phyloP scores from a whole-genome alignment of 495 filamentous ascomycete genomes.

The Penicillium herquei region DNA sequence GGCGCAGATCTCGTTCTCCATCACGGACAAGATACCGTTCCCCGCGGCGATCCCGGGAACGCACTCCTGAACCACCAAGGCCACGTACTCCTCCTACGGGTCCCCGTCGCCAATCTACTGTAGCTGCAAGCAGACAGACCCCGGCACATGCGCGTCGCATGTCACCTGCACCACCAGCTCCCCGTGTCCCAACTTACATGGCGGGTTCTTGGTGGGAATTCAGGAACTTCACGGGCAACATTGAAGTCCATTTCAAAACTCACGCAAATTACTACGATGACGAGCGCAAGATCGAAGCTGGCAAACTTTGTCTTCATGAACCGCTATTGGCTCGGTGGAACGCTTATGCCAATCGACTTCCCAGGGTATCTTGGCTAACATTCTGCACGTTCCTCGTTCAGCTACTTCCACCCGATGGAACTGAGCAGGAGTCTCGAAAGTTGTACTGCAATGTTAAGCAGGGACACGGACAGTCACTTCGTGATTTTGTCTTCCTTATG shows the following conservation, averaged over 20 bases:
- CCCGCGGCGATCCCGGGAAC: too few species aligned
- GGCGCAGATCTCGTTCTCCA: not conserved
- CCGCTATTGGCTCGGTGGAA: not conserved
- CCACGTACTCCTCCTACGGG: too few species aligned
- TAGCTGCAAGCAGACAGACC: not conserved
- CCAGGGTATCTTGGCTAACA: not conserved
- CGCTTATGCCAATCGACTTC: not conserved
- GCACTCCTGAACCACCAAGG: not conserved
- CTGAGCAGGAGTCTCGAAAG: not conserved
- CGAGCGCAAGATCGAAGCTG: not conserved
- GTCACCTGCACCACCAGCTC: not conserved
- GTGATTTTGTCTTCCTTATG: constrained; percentile 15
- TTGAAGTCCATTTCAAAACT: not conserved
- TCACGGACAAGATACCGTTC: not conserved
- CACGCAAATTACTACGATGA: not conserved
- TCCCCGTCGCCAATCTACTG: too few species aligned
- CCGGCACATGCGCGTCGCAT: not conserved
- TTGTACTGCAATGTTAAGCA: not conserved
- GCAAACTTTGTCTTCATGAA: not conserved
- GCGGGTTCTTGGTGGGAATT: not conserved
- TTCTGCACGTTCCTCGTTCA: constrained; percentile 10
- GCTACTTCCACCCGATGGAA: not conserved
- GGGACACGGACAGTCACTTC: constrained; percentile 4
- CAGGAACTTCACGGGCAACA: not conserved
- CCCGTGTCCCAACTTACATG: not conserved